A percentile compares a stretch with the other conserved stretches of the same genome.
These are phyloP conservation scores for Arbutus unedo DNA, from an alignment of 148 eudicot genomes.

Conservation along the genomic window DNA sequence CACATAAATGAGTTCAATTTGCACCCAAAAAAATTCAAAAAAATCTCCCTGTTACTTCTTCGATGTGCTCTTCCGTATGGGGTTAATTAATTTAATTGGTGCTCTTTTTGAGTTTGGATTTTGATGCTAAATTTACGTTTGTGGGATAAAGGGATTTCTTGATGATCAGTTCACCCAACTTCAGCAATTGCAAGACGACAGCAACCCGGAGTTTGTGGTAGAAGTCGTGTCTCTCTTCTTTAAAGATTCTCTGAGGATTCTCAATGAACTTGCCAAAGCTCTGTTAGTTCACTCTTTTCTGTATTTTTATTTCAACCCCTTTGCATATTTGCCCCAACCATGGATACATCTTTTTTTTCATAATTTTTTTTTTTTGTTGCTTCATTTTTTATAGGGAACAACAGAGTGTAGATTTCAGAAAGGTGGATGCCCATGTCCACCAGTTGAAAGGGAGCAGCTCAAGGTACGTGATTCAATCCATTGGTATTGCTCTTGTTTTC, in stretches of 20 bases:
- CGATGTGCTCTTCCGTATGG: too few relatives aligned
- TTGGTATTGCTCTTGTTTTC: neutral
- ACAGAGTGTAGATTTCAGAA: conserved; percentile 60
- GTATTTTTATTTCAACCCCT: neutral
- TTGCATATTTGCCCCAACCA: neutral
- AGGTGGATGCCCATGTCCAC: conserved; percentile 72
- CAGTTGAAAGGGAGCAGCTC: conserved; percentile 91
- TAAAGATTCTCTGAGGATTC: conserved; percentile 66
- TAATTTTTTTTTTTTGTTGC: neutral
- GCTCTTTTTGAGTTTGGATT: neutral
- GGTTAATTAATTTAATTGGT: too few relatives aligned
- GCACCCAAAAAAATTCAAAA: too few relatives aligned
- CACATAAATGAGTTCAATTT: too few relatives aligned
- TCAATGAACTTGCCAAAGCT: conserved; percentile 45
- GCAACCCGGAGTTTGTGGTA: conserved; percentile 71
- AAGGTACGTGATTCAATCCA: conserved; percentile 36
- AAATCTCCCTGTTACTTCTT: too few relatives aligned
- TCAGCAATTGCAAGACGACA: conserved; percentile 70
- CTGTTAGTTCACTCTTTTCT: conserved; percentile 35
- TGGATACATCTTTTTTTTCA: neutral
- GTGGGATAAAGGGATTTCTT: conserved; percentile 43
- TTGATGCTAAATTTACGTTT: neutral
- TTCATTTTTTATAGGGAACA: conserved; percentile 37
- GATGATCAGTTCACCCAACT: conserved; percentile 71
- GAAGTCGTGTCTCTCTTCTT: conserved; percentile 77